These are phyloP conservation scores for Tricholoma sp. DNA, from an alignment of 768 basidiomycete species.

Conservation along the genomic window DNA sequence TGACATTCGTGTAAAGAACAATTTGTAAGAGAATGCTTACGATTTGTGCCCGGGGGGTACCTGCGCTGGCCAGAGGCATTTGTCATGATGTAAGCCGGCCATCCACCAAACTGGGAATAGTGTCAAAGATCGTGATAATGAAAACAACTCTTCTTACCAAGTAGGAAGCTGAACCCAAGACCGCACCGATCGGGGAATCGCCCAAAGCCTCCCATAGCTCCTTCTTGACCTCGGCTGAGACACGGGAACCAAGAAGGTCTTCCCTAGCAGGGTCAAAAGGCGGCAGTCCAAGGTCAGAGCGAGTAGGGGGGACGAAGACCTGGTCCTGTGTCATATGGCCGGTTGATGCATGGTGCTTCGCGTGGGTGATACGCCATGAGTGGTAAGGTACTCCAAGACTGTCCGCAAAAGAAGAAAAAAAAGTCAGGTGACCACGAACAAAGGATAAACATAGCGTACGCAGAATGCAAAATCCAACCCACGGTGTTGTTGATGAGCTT, in stretches of 20 bases:
- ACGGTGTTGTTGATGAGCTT: constrained; percentile 89
- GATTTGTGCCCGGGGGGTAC: constrained; percentile 78
- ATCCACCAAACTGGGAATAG: constrained; percentile 60
- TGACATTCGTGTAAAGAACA: neutral
- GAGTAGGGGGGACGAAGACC: constrained; percentile 92
- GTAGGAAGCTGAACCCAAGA: constrained; percentile 48
- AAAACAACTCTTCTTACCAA: constrained; percentile 38
- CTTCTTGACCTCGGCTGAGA: constrained; percentile 59
- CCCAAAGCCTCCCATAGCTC: constrained; percentile 84
- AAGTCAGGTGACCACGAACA: constrained; percentile 15
- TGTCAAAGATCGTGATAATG: neutral
- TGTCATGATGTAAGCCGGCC: constrained; percentile 74
- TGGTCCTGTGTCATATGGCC: constrained; percentile 93
- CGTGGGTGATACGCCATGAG: constrained; percentile 93
- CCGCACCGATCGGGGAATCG: constrained; percentile 80
- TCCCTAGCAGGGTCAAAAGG: constrained; percentile 64
- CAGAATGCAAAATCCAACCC: constrained; percentile 90
- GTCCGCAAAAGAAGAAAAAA: constrained; percentile 16
- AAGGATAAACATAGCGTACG: constrained; percentile 40
- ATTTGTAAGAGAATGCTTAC: constrained; percentile 38
- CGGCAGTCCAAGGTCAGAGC: constrained; percentile 62
- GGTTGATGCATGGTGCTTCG: constrained; percentile 92
- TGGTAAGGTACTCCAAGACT: constrained; percentile 96
- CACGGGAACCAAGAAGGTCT: constrained; percentile 57
- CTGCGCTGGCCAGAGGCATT: constrained; percentile 84